Evolutionary conservation across 306 rosid species (phyloP), one percentile per base, ranked within the genome.

Genomic region (Malus sylvestris): DNA sequence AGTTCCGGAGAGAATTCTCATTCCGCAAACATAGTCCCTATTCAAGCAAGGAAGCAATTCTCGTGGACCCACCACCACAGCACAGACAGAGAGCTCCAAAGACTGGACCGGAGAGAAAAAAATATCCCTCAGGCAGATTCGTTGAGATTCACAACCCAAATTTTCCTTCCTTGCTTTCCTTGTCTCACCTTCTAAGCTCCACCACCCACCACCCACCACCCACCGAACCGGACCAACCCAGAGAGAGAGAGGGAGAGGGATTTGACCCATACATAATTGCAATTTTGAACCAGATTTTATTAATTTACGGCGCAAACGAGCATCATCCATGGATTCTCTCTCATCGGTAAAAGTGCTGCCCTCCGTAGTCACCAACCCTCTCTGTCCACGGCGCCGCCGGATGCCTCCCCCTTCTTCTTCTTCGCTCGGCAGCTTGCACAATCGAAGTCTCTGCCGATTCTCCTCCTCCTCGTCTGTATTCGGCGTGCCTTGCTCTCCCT

Each of bases 241-340:
- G 45, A 49, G 20, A 20, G 20, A 20, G 30, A 38, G 65, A 61
- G 5, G 11, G 33, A 25, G 33, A n/a, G 18, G 42, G 42, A 38
- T 7, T 38, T 9, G 45, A 32, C 45, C 46, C 57, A 38, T 18
- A 40, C 30, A 27, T 38, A 66, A 18, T 64, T 64, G 44, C 68
- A 32, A 30, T 30, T 30, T 18, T 20, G 19, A 35, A 20, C 23
- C 19, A 33, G 19, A 15, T 51, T 64, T 58, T 58, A 9, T 22
- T 29, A 14, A 6, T 61, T 61, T 13, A 61, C 57, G 9, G 3
- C 68, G 25, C 10, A 57, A 23, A 52, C 46, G 60, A 18, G 61
- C 49, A 16, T 15, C 25, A 35, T 70, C 65, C 66, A 93, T 95
- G 99, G 99, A 95, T 82, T 92, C 97, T 2, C 90, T 95, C 45